Percentiles rank a stretch among this genome's conserved stretches.
These are phyloP conservation scores for Knoxia roxburghii DNA, from an alignment of 257 asterid species.

Conservation along the genomic window DNA sequence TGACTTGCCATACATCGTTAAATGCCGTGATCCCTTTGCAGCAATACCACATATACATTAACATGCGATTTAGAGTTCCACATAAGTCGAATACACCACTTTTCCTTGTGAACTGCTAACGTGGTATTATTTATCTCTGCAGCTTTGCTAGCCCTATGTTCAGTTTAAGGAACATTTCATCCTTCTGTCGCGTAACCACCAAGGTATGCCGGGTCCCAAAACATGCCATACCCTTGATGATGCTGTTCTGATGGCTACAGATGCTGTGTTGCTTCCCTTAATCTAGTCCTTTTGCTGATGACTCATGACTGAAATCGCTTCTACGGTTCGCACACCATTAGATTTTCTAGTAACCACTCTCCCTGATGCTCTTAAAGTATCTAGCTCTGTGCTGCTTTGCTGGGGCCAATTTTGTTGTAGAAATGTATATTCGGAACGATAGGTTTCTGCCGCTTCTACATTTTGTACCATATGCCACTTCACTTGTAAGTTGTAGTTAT, in stretches of 20 bases:
- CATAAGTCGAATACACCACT: neutral
- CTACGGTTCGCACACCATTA: slow-evolving; percentile 13
- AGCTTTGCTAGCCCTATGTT: slow-evolving; percentile 50
- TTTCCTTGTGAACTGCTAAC: slow-evolving; percentile 5
- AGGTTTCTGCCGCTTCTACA: slow-evolving; percentile 18
- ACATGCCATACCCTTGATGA: slow-evolving; percentile 16
- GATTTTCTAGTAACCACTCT: slow-evolving; percentile 12
- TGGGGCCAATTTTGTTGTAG: slow-evolving; percentile 9
- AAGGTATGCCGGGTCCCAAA: slow-evolving; percentile 9
- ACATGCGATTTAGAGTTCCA: neutral
- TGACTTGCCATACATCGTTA: neutral
- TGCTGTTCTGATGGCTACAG: slow-evolving; percentile 15
- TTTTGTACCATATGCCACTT: slow-evolving; percentile 1
- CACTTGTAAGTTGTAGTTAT: neutral
- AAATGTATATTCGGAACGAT: slow-evolving; percentile 12
- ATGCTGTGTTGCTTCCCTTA: slow-evolving; percentile 16
- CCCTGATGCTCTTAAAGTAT: too few relatives aligned
- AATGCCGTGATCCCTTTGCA: neutral
- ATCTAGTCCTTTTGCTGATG: slow-evolving; percentile 8
- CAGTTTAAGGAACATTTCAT: slow-evolving; percentile 15
- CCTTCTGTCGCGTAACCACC: slow-evolving; percentile 10
- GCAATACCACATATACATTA: neutral
- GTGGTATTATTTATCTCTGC: slow-evolving; percentile 25
- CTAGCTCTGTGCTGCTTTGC: neutral
- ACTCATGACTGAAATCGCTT: slow-evolving; percentile 15